Evolutionary conservation across 2,329 filamentous ascomycete species (phyloP), one percentile per base, ranked within the genome.

Genomic region (Aspergillus alliaceus): DNA sequence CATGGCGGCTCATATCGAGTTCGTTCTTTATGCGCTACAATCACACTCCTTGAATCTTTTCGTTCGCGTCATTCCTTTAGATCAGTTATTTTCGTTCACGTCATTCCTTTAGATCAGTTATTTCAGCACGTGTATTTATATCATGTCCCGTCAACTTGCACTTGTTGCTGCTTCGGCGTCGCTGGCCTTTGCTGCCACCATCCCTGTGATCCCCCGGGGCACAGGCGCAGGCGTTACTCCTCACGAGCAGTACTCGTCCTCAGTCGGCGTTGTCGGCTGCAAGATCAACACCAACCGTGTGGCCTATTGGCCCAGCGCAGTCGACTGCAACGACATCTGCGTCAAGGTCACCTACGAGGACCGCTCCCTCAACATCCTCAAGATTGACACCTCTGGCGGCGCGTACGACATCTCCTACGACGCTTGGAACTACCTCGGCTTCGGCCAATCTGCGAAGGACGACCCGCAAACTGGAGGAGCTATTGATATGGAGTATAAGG

Each of bases 271-370:
- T 31, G n/a, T 48, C 24, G 44, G 44, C 27, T 48, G 44, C 44
- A 48, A 48, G 44, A 48, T 48, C 44, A 18, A 48, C 44, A 48
- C 44, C 27, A 48, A 48, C 44, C 44, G 44, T 9, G 44, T 48
- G 25, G 44, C 44, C 27, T 48, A 48, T 14, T 48, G 44, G 44
- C 44, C 44, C 25, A 48, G 44, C 24, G 44, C 44, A 32, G 44
- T 48, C 27, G 44, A 48, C 24, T 48, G 44, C 24, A 48, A 48
- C 5, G 44, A 48, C 44, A 48, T 48, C 44, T 48, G 44, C 25
- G 44, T 48, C 24, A 48, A 32, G 20, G 44, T 48, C 25, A 48
- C 44, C 44, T 22, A 48, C 44, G 25, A 31, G 44, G 44, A 8
- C 44, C 27, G 44, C 25, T 48, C 44, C 44, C 24, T 48, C 44